phyloP scores from a whole-genome alignment of 2,329 filamentous ascomycete species.

The Alternaria conjuncta region DNA sequence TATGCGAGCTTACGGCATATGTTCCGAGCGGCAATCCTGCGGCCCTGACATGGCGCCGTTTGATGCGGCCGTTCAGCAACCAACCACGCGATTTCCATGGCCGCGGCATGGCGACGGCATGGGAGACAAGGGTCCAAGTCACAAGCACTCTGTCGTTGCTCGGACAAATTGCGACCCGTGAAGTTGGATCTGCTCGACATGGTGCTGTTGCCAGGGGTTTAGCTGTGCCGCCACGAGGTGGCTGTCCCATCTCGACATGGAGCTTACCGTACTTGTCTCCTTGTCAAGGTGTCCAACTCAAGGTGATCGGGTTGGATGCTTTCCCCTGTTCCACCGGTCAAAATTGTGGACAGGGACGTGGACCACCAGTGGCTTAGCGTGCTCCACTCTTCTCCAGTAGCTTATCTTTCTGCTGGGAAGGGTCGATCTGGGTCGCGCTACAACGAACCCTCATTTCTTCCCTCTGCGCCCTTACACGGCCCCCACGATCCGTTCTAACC shows the following conservation, averaged over 20 bases:
- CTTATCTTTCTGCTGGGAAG: conserved; percentile 13
- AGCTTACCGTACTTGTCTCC: not conserved
- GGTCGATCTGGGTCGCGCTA: conserved; percentile 23
- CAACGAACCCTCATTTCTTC: conserved; percentile 20
- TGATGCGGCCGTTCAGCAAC: conserved; percentile 28
- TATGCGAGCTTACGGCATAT: conserved; percentile 28
- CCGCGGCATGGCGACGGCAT: conserved; percentile 11
- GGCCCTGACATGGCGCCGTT: conserved; percentile 26
- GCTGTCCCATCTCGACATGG: not conserved
- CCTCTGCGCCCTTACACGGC: conserved; percentile 13
- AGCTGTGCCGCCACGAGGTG: conserved; percentile 14
- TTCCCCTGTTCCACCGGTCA: conserved; percentile 10
- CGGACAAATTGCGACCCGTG: conserved; percentile 8
- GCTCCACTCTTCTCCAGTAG: conserved; percentile 22
- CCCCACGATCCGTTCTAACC: conserved; percentile 15
- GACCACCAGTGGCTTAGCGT: conserved; percentile 7
- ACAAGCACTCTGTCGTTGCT: conserved; percentile 12
- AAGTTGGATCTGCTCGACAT: conserved; percentile 16
- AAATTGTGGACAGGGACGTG: conserved; percentile 1
- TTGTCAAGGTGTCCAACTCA: conserved; percentile 6
- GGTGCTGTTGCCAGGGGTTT: conserved; percentile 2
- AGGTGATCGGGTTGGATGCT: not conserved
- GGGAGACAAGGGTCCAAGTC: conserved; percentile 14
- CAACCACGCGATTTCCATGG: conserved; percentile 21
- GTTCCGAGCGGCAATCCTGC: conserved; percentile 27